A percentile compares a stretch with the other conserved stretches of the same genome.
Conservation (phyloP, 441 rosid species). For the Manihot esculenta region DNA sequence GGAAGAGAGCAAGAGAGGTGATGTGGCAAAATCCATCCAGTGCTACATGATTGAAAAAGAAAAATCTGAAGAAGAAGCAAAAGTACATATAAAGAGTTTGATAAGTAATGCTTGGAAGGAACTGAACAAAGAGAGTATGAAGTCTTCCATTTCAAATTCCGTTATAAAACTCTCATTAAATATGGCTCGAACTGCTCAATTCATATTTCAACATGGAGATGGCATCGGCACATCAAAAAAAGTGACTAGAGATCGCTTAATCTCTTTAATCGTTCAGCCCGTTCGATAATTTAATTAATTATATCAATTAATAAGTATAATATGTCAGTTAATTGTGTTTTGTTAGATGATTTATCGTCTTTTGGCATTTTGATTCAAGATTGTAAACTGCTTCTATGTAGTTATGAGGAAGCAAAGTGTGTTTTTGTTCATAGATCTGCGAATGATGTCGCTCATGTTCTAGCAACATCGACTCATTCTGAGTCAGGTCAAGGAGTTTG, state of each 20-base stretch:
- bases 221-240: constrained; percentile 18
- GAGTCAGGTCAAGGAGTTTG: no score
- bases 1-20: constrained; percentile 27
- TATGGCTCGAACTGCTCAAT: constrained; percentile 24
- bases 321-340: no score
- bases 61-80: constrained; percentile 25
- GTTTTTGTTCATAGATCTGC: no score
- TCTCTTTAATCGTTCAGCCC: not conserved
- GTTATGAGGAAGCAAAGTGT: no score
- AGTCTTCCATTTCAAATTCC: not conserved
- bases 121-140: constrained; percentile 5
- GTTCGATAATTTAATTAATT: not conserved
- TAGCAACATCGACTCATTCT: no score
- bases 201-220: constrained; percentile 29
- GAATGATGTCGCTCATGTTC: no score
- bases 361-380: no score
- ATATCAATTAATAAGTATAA: no score
- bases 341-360: no score
- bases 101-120: constrained; percentile 26
- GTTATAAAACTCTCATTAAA: constrained; percentile 13
- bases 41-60: constrained; percentile 28
- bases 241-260: not conserved
- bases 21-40: constrained; percentile 18
- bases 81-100: constrained; percentile 9
- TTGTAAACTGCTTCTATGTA: no score